Evolutionary conservation across 768 basidiomycete genomes (phyloP).

Genomic region (Lactifluus subvellereus): DNA sequence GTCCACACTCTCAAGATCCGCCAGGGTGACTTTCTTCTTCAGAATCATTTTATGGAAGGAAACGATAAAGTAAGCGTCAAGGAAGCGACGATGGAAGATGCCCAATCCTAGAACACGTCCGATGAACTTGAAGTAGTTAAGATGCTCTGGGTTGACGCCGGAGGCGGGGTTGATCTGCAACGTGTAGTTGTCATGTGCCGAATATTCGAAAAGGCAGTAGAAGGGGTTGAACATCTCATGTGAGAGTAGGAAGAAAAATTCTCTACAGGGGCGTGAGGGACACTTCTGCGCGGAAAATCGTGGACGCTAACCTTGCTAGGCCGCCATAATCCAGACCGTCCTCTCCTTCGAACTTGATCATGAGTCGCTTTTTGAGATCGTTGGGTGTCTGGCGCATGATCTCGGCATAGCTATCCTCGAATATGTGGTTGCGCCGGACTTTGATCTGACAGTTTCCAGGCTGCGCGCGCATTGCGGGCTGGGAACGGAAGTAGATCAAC

Average conservation of each 20-base stretch:
- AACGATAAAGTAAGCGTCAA: conserved; percentile 99
- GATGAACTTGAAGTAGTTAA: conserved; percentile 99
- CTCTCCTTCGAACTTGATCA: conserved; percentile 99
- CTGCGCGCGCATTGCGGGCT: conserved; percentile 96
- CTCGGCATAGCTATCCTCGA: conserved; percentile 98
- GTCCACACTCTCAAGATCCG: conserved; percentile 95
- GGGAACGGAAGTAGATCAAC: conserved; percentile 98
- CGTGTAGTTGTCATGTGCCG: conserved; percentile 99
- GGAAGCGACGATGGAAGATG: conserved; percentile 98
- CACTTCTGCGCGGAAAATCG: not conserved
- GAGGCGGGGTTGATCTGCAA: conserved; percentile 99
- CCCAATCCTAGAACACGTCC: conserved; percentile 92
- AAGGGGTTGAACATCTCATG: conserved; percentile 99
- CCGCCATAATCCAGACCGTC: conserved; percentile 99
- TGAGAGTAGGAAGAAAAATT: conserved; percentile 99
- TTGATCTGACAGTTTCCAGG: conserved; percentile 99
- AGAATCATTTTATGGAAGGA: conserved; percentile 99
- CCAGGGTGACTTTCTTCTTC: conserved; percentile 92
- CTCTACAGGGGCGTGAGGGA: conserved; percentile 44
- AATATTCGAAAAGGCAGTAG: conserved; percentile 99
- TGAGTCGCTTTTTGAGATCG: conserved; percentile 95
- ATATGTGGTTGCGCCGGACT: conserved; percentile 95
- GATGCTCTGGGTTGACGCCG: conserved; percentile 96
- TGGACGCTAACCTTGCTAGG: conserved; percentile 69
- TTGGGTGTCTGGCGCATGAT: conserved; percentile 99